Conservation (phyloP, 441 rosid genomes). For the Euphorbia schlechtendalii region DNA sequence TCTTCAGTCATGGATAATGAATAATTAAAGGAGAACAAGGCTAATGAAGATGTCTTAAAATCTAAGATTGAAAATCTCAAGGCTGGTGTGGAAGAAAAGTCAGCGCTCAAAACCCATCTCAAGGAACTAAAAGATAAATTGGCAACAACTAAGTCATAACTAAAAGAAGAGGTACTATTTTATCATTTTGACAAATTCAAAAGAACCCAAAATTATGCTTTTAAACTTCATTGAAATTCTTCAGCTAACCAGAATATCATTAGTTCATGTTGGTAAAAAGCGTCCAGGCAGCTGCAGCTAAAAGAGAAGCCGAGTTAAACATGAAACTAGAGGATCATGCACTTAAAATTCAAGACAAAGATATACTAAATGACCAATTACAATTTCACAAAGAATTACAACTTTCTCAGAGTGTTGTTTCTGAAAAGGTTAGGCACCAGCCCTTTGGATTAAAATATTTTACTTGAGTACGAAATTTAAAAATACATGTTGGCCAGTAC, state of each 20-base stretch:
- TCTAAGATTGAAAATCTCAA: constrained; percentile 50
- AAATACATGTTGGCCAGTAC: no score
- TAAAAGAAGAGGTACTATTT: constrained; percentile 64
- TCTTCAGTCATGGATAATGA: constrained; percentile 63
- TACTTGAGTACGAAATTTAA: constrained; percentile 40
- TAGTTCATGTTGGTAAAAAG: constrained; percentile 25
- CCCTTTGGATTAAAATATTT: not conserved
- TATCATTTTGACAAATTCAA: no score
- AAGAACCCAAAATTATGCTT: no score
- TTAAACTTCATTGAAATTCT: not conserved
- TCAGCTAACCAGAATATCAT: constrained; percentile 5
- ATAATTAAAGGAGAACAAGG: constrained; percentile 47
- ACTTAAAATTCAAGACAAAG: no score
- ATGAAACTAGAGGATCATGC: no score
- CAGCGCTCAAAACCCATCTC: constrained; percentile 41
- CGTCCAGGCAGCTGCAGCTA: no score
- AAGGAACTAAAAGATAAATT: no score
- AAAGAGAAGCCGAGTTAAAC: no score
- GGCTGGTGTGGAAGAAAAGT: no score
- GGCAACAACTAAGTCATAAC: constrained; percentile 37
- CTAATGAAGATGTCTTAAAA: constrained; percentile 41
- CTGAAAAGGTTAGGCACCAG: no score
- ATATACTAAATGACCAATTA: constrained; percentile 34
- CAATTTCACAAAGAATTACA: constrained; percentile 53
- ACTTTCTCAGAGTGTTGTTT: constrained; percentile 36